Evolutionary conservation across 1,284 basidiomycete genomes (phyloP), one percentile per base, ranked within the genome.

Genomic region (Apiotrichum sp.): DNA sequence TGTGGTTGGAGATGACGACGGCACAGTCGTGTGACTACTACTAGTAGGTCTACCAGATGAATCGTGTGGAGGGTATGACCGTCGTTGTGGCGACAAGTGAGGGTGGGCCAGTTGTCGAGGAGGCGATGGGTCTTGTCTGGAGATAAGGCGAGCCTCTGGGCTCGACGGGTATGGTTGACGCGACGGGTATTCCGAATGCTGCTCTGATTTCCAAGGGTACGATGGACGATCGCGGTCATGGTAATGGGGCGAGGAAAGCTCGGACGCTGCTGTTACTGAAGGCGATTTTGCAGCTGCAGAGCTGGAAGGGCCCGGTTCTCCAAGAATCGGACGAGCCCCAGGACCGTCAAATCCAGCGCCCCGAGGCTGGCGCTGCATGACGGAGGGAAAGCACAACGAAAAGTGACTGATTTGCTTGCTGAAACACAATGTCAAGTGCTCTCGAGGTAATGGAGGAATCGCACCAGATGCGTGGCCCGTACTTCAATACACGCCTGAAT

Each of bases 321-420:
- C 52, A 32, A 62, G 58, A 45, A 64, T 64, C 35, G 56, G 47
- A 14, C 64, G 62, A 22, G 64, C 54, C 40, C 64, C 62, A 16
- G 64, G 62, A 34, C 64, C 64, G 47, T 62, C 60, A 47, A 65
- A 62, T 29, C 58, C 52, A 10, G 49, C n/a, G 45, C 46, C 40
- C 22, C 33, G 47, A 38, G 11, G 52, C 40, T 41, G 52, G n/a
- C 46, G 52, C 31, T 48, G 47, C 47, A 54, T 48, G 38, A 47
- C 35, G 41, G 46, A 40, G 40, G n/a, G 32, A 38, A 34, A 7
- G 45, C 43, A 45, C 29, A 7, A 13, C n/a, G n/a, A n/a, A n/a
- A n/a, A n/a, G n/a, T n/a, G n/a, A n/a, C n/a, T n/a, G n/a, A n/a
- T n/a, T n/a, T n/a, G n/a, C n/a, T n/a, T n/a, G n/a, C n/a, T n/a